Evolutionary conservation across 306 rosid species (phyloP).

Genomic region (Trichosanthes cucumerina): DNA sequence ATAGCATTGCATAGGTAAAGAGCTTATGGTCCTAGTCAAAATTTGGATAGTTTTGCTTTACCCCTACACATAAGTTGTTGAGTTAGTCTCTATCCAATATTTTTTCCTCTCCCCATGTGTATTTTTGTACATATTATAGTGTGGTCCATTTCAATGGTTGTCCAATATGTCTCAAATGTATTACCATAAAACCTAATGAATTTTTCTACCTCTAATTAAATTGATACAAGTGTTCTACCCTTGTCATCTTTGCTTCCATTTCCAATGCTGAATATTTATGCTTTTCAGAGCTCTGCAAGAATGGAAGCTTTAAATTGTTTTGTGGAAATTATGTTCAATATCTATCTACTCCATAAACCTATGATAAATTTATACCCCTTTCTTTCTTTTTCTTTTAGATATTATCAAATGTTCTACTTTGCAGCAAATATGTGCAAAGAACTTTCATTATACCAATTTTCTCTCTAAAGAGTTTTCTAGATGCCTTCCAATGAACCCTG

Average conservation of each 20-base stretch:
- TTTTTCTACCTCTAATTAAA: neutral
- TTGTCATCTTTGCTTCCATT: neutral
- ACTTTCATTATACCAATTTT: neutral
- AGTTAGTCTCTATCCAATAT: neutral
- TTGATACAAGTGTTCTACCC: neutral
- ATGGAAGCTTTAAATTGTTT: neutral
- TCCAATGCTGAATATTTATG: neutral
- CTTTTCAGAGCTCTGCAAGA: neutral
- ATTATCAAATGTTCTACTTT: neutral
- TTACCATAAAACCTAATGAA: neutral
- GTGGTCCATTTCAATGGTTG: neutral
- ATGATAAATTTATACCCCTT: neutral
- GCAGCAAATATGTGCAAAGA: too few relatives aligned
- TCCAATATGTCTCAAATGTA: neutral
- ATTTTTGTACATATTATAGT: slow-evolving; percentile 9
- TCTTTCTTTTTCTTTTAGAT: neutral
- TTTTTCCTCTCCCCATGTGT: neutral
- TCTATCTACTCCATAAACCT: neutral
- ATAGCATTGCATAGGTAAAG: neutral
- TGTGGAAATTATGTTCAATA: neutral
- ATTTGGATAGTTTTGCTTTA: neutral
- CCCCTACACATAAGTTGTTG: neutral
- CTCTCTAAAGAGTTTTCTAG: neutral
- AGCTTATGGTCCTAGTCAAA: neutral
- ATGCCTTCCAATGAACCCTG: neutral